These are phyloP conservation scores for Talaromyces sp. DNA, from an alignment of 2,329 filamentous ascomycete species.

Conservation along the genomic window DNA sequence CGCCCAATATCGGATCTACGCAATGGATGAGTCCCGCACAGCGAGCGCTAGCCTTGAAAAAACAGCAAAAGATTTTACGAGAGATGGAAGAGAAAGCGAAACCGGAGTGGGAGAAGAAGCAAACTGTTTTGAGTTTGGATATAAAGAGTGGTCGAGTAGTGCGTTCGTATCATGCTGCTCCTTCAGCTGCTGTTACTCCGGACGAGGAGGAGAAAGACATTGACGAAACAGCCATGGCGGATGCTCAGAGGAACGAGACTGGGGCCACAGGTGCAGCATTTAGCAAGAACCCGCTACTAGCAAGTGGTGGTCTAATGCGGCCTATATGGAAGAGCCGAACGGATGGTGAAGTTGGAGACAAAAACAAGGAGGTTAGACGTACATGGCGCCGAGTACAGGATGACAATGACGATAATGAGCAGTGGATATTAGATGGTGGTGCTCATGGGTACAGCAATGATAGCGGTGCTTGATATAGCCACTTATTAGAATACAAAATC, in stretches of 20 bases:
- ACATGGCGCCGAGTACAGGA: slow-evolving; percentile 48
- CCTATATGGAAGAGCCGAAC: slow-evolving; percentile 42
- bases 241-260: slow-evolving; percentile 19
- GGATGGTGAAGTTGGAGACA: slow-evolving; percentile 27
- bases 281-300: slow-evolving; percentile 44
- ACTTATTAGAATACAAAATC: background rate
- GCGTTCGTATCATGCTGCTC: slow-evolving; percentile 43
- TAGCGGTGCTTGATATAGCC: background rate
- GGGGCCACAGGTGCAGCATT: slow-evolving; percentile 34
- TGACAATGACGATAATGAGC: slow-evolving; percentile 47
- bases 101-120: slow-evolving; percentile 85
- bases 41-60: slow-evolving; percentile 75
- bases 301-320: slow-evolving; percentile 42
- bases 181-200: slow-evolving; percentile 24
- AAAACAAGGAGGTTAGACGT: slow-evolving; percentile 35
- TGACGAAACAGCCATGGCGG: slow-evolving; percentile 17
- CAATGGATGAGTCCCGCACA: slow-evolving; percentile 85
- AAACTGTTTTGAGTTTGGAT: slow-evolving; percentile 80
- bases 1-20: slow-evolving; percentile 58
- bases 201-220: slow-evolving; percentile 21
- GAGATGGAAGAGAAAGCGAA: slow-evolving; percentile 83
- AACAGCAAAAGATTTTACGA: slow-evolving; percentile 76
- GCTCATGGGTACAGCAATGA: slow-evolving; percentile 33
- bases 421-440: slow-evolving; percentile 47
- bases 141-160: slow-evolving; percentile 74